phyloP scores from a whole-genome alignment of 306 rosid species.

The Inga laurina region DNA sequence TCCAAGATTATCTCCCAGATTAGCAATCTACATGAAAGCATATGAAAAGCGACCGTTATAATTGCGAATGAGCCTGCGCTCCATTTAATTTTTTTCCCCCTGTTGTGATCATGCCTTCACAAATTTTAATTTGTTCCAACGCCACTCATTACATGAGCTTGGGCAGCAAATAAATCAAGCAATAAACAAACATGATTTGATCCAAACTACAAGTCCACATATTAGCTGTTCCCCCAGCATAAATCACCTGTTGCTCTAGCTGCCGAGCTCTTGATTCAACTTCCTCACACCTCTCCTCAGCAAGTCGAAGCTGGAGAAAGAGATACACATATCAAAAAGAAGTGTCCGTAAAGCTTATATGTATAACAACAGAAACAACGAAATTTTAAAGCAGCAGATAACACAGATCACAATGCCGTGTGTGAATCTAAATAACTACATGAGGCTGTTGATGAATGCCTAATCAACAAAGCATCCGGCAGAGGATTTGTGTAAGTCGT shows the following conservation, averaged over 20 bases:
- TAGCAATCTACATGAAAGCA: constrained; percentile 56
- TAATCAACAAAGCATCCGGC: neutral
- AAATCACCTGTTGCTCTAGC: constrained; percentile 85
- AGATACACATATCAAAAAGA: constrained; percentile 49
- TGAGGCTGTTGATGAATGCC: neutral
- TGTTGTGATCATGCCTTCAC: neutral
- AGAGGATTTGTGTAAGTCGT: neutral
- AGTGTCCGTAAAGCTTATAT: constrained; percentile 25
- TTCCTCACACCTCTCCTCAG: constrained; percentile 90
- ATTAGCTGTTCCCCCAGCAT: neutral
- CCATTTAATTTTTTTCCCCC: neutral
- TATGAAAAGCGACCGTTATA: neutral
- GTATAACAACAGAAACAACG: constrained; percentile 1
- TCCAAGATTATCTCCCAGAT: constrained; percentile 74
- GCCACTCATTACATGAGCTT: neutral
- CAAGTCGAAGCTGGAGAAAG: constrained; percentile 77
- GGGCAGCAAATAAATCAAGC: neutral
- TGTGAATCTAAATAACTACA: constrained; percentile 6
- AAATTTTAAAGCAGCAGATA: constrained; percentile 18
- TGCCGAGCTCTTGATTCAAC: constrained; percentile 86
- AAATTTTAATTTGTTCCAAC: neutral
- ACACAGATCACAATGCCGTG: constrained; percentile 22
- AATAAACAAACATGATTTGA: constrained; percentile 8
- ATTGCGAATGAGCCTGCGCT: neutral
- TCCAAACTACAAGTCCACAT: constrained; percentile 1